A percentile compares a stretch with the other conserved stretches of the same genome.
phyloP scores from a whole-genome alignment of 2,329 filamentous ascomycete genomes.

The Purpureocillium lavendulum region DNA sequence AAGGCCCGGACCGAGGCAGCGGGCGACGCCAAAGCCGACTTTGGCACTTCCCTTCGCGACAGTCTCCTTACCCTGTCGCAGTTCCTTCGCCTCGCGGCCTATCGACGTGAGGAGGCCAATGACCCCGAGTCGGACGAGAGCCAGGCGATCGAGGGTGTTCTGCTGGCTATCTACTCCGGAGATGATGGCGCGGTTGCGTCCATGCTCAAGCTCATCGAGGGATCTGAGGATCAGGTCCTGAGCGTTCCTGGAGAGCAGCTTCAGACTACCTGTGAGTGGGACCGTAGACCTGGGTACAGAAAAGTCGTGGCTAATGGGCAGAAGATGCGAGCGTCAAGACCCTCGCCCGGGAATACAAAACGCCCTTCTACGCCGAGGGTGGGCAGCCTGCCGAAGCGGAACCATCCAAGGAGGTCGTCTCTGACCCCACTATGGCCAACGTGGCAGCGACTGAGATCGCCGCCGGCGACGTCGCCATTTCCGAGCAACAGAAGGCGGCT shows the following conservation, averaged over 20 bases:
- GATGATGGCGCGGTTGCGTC: constrained; percentile 66
- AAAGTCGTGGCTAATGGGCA: constrained; percentile 10
- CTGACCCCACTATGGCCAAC: constrained; percentile 60
- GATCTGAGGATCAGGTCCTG: constrained; percentile 56
- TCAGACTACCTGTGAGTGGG: constrained; percentile 60
- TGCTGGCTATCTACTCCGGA: constrained; percentile 71
- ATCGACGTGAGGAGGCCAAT: constrained; percentile 62
- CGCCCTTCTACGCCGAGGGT: constrained; percentile 25
- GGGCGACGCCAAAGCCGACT: constrained; percentile 40
- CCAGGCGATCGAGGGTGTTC: constrained; percentile 71
- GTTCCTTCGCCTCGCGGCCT: constrained; percentile 72
- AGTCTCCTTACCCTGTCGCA: constrained; percentile 66
- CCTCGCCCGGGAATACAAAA: constrained; percentile 45
- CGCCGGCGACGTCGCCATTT: constrained; percentile 25
- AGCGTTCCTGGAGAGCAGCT: constrained; percentile 58
- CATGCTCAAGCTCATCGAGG: constrained; percentile 70
- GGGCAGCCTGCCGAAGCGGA: constrained; percentile 22
- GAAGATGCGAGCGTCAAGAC: constrained; percentile 29
- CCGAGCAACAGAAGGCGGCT: constrained; percentile 33
- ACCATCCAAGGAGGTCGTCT: constrained; percentile 25
- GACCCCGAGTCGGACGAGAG: constrained; percentile 62
- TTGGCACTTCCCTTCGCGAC: constrained; percentile 49
- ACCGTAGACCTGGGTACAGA: not conserved
- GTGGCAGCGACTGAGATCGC: constrained; percentile 62
- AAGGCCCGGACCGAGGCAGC: constrained; percentile 46